Base-by-base conservation (phyloP, 2,329 filamentous ascomycete species). In the Paraphoma chrysanthemicola region DNA sequence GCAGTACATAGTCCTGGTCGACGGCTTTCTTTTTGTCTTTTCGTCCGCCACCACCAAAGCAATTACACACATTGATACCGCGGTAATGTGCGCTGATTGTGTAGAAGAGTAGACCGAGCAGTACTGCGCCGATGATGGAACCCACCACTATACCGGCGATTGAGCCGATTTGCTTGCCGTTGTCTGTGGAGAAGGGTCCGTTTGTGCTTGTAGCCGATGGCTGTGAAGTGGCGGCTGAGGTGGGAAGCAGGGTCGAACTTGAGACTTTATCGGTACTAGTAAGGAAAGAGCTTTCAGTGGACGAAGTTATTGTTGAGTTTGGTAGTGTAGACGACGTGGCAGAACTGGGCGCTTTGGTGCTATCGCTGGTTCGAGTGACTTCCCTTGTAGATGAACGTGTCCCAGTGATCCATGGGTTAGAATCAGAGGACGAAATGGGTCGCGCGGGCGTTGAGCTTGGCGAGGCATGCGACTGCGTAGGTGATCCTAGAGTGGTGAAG, bases 31-130 rank as follows among this genome's bases (percentile, higher is more conserved):
- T 53, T 4, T 44, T 33, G 3, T 28, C 44, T 16, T 43, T 43
- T 4, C 42, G 43, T 9, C 8, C 6, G 7, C 23, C 30, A 31
- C 44, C 29, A 28, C 51, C 51, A 17, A 50, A 57, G n/a, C 55
- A 57, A 18, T 57, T 16, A 30, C 55, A 57, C 11, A 57, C 55
- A 36, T 57, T 57, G 42, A 57, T 44, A 17, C 46, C 55, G 1
- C 51, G 55, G 14, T 38, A 47, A n/a, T 23, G 38, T 11, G 55
- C 51, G 16, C 31, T 44, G 2, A 54, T 29, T 39, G 41, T 38
- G 36, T 54, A 54, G 14, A 30, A 11, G 14, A 44, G 36, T 5
- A 57, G 29, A n/a, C 41, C 36, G n/a, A 57, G 28, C 16, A 57
- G 11, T 28, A 57, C 28, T 17, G 47, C 36, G 14, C 51, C 55